Conservation (phyloP, 495 filamentous ascomycete genomes). For the Penicillium steckii region DNA sequence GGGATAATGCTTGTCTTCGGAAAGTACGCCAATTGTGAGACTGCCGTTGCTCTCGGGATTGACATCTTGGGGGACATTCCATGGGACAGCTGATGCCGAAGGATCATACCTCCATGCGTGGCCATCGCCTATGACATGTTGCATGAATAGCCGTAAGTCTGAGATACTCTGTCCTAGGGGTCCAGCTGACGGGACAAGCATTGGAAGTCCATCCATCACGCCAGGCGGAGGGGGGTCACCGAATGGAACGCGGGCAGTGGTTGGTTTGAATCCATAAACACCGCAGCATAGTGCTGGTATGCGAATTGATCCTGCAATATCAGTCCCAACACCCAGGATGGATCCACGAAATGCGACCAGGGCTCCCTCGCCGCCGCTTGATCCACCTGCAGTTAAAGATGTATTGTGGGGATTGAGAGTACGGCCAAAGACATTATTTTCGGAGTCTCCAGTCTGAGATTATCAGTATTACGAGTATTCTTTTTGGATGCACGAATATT, state of each 20-base stretch:
- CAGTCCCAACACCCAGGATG: conserved; percentile 59
- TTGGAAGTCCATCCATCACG: conserved; percentile 11
- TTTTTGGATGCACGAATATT: background rate
- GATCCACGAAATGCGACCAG: conserved; percentile 54
- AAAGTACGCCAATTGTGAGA: conserved; percentile 50
- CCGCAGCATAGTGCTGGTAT: conserved; percentile 61
- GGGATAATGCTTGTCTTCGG: conserved; percentile 48
- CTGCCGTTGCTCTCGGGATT: background rate
- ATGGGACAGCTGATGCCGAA: conserved; percentile 14
- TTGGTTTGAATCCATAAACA: conserved; percentile 63
- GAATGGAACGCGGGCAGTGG: conserved; percentile 49
- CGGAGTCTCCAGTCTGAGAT: conserved; percentile 41
- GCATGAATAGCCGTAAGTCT: conserved; percentile 58
- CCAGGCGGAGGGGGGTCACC: conserved; percentile 23
- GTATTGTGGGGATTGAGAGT: conserved; percentile 56
- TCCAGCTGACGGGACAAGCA: conserved; percentile 31
- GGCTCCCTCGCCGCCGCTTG: conserved; percentile 60
- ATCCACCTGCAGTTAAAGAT: conserved; percentile 52
- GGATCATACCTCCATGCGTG: conserved; percentile 42
- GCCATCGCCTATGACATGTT: conserved; percentile 45
- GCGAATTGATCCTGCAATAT: conserved; percentile 61
- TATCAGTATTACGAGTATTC: background rate
- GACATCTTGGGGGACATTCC: background rate
- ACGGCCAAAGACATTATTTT: conserved; percentile 30
- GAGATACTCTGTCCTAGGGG: conserved; percentile 57